Conservation (phyloP, 345 rosid species). For the Lepidium africanum region DNA sequence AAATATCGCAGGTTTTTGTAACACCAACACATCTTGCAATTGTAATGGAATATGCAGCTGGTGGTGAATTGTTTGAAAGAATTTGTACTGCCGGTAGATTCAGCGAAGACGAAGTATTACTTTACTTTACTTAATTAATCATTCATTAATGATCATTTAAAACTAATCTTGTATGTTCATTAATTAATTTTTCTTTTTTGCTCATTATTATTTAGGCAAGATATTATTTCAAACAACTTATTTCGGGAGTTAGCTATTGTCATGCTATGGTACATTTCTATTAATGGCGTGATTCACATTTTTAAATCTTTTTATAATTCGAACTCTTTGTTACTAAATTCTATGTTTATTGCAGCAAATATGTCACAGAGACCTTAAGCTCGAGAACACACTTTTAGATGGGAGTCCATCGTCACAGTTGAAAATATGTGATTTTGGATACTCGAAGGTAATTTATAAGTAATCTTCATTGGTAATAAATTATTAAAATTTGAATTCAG, state of each 20-base stretch:
- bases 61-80: constrained; percentile 81
- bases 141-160: background rate
- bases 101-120: constrained; percentile 67
- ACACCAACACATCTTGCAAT: constrained; percentile 86
- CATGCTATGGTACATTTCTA: constrained; percentile 57
- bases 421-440: constrained; percentile 87
- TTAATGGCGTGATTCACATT: background rate
- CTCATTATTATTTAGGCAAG: constrained; percentile 52
- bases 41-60: constrained; percentile 89
- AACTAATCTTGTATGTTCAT: background rate
- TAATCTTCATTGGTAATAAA: too few species aligned
- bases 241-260: constrained; percentile 90
- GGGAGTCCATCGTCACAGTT: constrained; percentile 70
- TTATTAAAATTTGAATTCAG: too few species aligned
- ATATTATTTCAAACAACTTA: constrained; percentile 80
- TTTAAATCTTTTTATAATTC: too few species aligned
- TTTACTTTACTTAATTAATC: background rate
- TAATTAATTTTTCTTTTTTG: background rate
- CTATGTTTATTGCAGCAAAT: constrained; percentile 46
- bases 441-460: constrained; percentile 48
- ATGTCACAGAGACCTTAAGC: constrained; percentile 89
- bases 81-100: constrained; percentile 84
- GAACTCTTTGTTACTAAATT: background rate
- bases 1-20: constrained; percentile 48
- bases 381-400: constrained; percentile 84